A percentile compares a stretch with the other conserved stretches of the same genome.
phyloP scores from a whole-genome alignment of 768 basidiomycete genomes.

The Collybia sp. region DNA sequence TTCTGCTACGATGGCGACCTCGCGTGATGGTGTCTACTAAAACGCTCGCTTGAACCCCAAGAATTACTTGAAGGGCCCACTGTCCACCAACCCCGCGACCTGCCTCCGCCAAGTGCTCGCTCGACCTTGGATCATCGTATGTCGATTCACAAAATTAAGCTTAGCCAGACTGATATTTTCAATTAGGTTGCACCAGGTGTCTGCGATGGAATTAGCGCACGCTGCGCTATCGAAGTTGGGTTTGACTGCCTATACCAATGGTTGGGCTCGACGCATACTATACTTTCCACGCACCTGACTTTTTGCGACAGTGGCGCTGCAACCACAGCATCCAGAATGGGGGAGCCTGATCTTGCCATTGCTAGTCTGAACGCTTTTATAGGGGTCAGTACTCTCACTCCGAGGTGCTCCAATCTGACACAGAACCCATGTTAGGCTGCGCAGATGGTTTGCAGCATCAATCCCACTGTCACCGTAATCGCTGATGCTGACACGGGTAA shows the following conservation, averaged over 20 bases:
- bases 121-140: slow-evolving; percentile 71
- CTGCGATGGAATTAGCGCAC: slow-evolving; percentile 76
- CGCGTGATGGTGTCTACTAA: slow-evolving; percentile 36
- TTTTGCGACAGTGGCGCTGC: slow-evolving; percentile 54
- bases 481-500: slow-evolving; percentile 81
- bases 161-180: background rate
- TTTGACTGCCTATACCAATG: slow-evolving; percentile 78
- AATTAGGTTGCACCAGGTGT: slow-evolving; percentile 70
- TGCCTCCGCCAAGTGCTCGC: slow-evolving; percentile 67
- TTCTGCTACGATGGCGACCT: too few relatives aligned
- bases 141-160: slow-evolving; percentile 14
- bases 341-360: slow-evolving; percentile 73
- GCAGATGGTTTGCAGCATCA: slow-evolving; percentile 64
- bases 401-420: background rate
- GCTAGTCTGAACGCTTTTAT: slow-evolving; percentile 77
- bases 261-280: slow-evolving; percentile 19
- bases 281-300: background rate
- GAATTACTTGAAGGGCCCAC: slow-evolving; percentile 64
- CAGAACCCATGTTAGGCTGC: slow-evolving; percentile 37
- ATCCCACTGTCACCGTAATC: slow-evolving; percentile 66
- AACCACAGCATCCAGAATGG: slow-evolving; percentile 74
- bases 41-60: slow-evolving; percentile 66
- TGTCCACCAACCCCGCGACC: slow-evolving; percentile 68
- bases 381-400: slow-evolving; percentile 27
- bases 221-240: slow-evolving; percentile 76